These are phyloP conservation scores for Thalassiosira mediterranea DNA, from an alignment of 352 stramenopile species.

Conservation along the genomic window DNA sequence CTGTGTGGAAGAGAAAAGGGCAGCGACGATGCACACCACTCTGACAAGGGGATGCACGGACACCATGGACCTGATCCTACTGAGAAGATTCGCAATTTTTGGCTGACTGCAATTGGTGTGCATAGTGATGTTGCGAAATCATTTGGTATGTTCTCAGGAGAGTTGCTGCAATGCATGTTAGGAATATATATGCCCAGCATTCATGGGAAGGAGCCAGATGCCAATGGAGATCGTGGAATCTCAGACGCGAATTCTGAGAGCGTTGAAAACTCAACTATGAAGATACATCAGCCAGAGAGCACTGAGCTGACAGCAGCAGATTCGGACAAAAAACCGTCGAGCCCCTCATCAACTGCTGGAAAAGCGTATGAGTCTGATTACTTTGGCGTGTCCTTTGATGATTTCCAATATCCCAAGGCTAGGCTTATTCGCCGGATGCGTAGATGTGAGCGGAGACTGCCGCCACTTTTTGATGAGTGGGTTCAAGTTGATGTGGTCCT, in stretches of 20 bases:
- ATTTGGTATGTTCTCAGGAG: slow-evolving; percentile 73
- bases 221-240: slow-evolving; percentile 12
- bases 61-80: slow-evolving; percentile 29
- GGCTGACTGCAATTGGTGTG: slow-evolving; percentile 64
- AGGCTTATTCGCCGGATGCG: slow-evolving; percentile 77
- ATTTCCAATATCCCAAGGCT: slow-evolving; percentile 66
- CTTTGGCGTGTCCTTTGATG: slow-evolving; percentile 35
- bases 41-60: neutral
- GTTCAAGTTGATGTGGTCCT: slow-evolving; percentile 77
- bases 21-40: slow-evolving; percentile 6
- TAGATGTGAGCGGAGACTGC: slow-evolving; percentile 69
- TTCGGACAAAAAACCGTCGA: slow-evolving; percentile 9
- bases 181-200: slow-evolving; percentile 54
- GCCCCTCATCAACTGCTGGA: neutral
- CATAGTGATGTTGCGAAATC: slow-evolving; percentile 73
- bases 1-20: slow-evolving; percentile 12
- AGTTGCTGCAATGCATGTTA: slow-evolving; percentile 81
- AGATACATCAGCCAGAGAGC: slow-evolving; percentile 5
- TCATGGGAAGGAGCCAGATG: slow-evolving; percentile 33
- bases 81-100: slow-evolving; percentile 57
- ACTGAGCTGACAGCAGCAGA: slow-evolving; percentile 2
- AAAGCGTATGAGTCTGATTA: slow-evolving; percentile 16
- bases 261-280: slow-evolving; percentile 2
- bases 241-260: slow-evolving; percentile 8
- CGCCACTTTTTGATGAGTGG: slow-evolving; percentile 75